Base-by-base conservation (phyloP, 768 basidiomycete species). In the Daedalea quercina region DNA sequence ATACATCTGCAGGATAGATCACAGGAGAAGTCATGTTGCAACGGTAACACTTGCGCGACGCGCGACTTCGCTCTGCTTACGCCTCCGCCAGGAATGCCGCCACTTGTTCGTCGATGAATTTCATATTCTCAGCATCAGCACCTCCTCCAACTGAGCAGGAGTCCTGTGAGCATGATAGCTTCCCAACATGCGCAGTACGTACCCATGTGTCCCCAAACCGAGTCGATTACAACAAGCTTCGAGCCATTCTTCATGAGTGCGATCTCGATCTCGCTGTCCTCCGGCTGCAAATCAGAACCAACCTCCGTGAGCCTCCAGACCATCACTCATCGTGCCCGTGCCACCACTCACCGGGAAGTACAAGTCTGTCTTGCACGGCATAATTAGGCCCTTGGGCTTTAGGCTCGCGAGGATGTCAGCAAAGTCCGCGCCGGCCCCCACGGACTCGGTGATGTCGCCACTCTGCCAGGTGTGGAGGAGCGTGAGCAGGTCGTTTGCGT, bases 181-280 rank as follows among this genome's bases (percentile, higher is more conserved):
- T 4, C 0, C 1, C 17, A 37, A 11, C 2, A 46, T 25, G 1
- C 15, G 9, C 53, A 19, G 11, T 7, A 50, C 74, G 46, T 55
- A 78, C 80, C 76, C 64, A 76, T 69, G 62, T 83, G 81, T 9
- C 82, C 81, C 79, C 76, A 81, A 33, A 76, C 69, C 1, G 79
- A 77, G 50, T 76, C 71, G 52, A 82, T 82, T n/a, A 82, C 66
- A 1, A 75, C 72, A 17, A 82, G 65, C 25, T 68, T 70, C 3
- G 76, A 71, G 4, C 60, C 67, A 51, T 74, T 72, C 49, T 57
- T 66, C 61, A 79, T 63, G 42, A 69, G 63, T 0, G 68, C 64
- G 17, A 79, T 66, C 58, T 83, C 79, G n/a, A 62, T 62, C 56
- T 75, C 69, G 55, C 71, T 79, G 55, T 81, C 81, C 57, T 80